Base-by-base conservation (phyloP, 495 filamentous ascomycete genomes). In the Lophiotrema nucula region DNA sequence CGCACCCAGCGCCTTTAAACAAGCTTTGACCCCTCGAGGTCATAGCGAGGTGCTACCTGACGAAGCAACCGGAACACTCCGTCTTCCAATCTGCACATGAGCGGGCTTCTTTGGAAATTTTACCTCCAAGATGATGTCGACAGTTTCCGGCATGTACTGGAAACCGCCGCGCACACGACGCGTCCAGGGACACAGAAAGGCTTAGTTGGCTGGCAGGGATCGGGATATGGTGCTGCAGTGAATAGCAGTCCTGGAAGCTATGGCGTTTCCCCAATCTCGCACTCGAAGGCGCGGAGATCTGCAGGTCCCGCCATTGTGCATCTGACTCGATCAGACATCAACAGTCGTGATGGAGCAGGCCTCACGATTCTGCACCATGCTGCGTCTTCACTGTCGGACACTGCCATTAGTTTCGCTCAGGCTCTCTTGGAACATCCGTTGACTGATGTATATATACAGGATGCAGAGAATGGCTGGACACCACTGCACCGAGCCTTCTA, bases 61-160 rank as follows among this genome's bases (percentile, higher is more conserved):
- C 71, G 82, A 85, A 83, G 80, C 78, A 79, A 79, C 76, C 77
- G 78, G 82, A 80, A 16, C 56, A 69, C 65, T 62, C 58, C 61
- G 53, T 69, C 66, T 67, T 70, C 57, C 65, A 67, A 68, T 74
- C 70, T 76, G 80, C 87, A 85, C 84, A 98, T 97, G 95, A 96
- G 88, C 82, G 86, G 87, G 76, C 84, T 88, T 78, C 84, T 98
- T 70, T 97, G 93, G 92, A 88, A 89, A 77, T 89, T 81, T 73
- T 98, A 90, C 71, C 86, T 92, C 75, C 87, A 95, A 81, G 88
- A 96, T 84, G 90, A 98, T 78, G 87, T 92, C 79, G 90, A 92
- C 67, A 83, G 74, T 68, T 97, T 98, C 77, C 84, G 85, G 76
- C 85, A 85, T 72, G 79, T 91, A 64, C 81, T 97, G 76, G 83